Evolutionary conservation across 371 early-diverging fungal species (phyloP).

Genomic region (Saksenaea vasiformis): DNA sequence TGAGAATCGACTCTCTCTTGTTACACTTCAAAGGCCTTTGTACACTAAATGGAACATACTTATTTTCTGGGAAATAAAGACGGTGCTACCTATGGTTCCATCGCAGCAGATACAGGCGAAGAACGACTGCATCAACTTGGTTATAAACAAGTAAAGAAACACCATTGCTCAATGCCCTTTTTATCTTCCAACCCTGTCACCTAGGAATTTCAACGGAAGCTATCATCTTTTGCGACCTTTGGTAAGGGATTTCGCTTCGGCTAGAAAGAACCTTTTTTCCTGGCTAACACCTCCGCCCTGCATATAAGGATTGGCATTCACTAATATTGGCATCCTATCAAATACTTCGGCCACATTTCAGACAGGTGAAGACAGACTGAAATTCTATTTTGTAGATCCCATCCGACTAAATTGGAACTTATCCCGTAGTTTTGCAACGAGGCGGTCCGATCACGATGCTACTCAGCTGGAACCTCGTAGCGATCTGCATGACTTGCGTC

Average conservation of each 20-base stretch:
- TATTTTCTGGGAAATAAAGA: neutral
- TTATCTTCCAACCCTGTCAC: neutral
- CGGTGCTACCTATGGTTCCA: constrained; percentile 1
- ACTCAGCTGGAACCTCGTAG: constrained; percentile 62
- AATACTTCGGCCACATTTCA: constrained; percentile 50
- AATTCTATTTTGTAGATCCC: neutral
- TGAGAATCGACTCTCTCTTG: neutral
- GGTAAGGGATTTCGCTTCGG: constrained; percentile 24
- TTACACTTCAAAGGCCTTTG: constrained; percentile 2
- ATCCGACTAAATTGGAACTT: neutral
- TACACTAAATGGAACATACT: neutral
- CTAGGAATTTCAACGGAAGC: constrained; percentile 35
- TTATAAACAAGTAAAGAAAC: constrained; percentile 28
- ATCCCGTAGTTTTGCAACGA: constrained; percentile 31
- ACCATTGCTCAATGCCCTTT: neutral
- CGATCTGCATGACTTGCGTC: constrained; percentile 61
- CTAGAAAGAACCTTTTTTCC: neutral
- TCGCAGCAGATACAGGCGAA: constrained; percentile 14
- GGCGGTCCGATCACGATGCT: constrained; percentile 48
- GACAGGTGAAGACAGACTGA: constrained; percentile 25
- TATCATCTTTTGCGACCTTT: constrained; percentile 46
- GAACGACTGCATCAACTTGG: constrained; percentile 27
- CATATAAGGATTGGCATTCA: constrained; percentile 39
- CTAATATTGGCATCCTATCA: constrained; percentile 48
- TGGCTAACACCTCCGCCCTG: neutral